phyloP scores from a whole-genome alignment of 306 rosid species.

The Hippophae gyantsensis region DNA sequence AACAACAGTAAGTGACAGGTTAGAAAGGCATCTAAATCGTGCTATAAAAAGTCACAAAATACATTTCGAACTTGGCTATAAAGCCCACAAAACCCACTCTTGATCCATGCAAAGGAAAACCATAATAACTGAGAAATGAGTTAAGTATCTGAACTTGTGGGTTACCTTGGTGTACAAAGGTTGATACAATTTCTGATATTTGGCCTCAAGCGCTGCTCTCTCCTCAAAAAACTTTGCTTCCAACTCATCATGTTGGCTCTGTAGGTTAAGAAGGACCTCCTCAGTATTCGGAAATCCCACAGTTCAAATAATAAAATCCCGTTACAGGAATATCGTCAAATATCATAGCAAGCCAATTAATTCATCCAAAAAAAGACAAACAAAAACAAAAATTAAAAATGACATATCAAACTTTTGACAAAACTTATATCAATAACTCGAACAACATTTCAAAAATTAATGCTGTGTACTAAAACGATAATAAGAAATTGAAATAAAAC shows the following conservation, averaged over 20 bases:
- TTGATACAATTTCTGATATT: slow-evolving; percentile 73
- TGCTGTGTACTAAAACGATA: too few species aligned
- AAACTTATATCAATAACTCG: too few species aligned
- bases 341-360: too few species aligned
- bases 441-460: too few species aligned
- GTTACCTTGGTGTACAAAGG: slow-evolving; percentile 68
- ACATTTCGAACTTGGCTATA: too few species aligned
- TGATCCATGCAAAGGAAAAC: background rate
- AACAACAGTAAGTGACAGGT: background rate
- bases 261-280: slow-evolving; percentile 6
- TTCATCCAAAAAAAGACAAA: too few species aligned
- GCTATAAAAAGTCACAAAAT: background rate
- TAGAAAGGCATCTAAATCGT: background rate
- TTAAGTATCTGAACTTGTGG: background rate
- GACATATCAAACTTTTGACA: too few species aligned
- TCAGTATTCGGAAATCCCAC: background rate
- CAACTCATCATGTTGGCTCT: slow-evolving; percentile 74
- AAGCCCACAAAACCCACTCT: too few species aligned
- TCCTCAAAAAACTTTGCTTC: slow-evolving; percentile 85
- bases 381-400: too few species aligned
- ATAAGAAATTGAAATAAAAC: too few species aligned
- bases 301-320: background rate
- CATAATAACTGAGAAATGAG: background rate
- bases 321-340: too few species aligned
- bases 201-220: slow-evolving; percentile 86